Base-by-base conservation (phyloP, 164 flowering plant genomes). In the Piper longum region DNA sequence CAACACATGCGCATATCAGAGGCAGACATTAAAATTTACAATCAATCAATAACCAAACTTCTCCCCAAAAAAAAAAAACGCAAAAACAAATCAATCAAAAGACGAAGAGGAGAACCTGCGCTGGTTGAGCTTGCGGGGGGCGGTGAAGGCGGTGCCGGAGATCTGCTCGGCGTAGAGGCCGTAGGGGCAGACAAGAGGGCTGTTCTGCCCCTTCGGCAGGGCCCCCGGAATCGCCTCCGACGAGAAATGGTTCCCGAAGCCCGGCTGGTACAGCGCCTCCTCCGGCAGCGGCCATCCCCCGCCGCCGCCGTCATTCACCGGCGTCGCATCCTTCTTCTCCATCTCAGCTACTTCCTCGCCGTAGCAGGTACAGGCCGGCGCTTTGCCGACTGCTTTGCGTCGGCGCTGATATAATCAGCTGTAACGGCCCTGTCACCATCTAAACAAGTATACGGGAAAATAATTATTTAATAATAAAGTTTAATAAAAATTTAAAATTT, bases 151-250 rank as follows among this genome's bases (percentile, higher is more conserved):
- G 54, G 98, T 82, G 64, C 98, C 98, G 42, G 96, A 88, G 72
- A 89, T 81, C 75, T 92, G 98, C 79, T 92, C 98, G 26, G 97
- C 97, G 72, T 92, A 89, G 59, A 89, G 95, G 43, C 98, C 96
- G 68, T 66, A 85, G 2, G 97, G 97, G 57, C 96, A 92, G 42
- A 82, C 36, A 36, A 89, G 84, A 13, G 98, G 97, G 56, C 70
- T 89, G 79, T 88, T 92, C 80, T 92, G 98, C 0, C 75, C 87
- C 4, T 39, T 73, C 3, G 98, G 96, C 41, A 92, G 78, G 62
- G 95, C 87, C 66, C 91, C 96, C 57, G 80, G 74, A 59, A 89
- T 70, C 51, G 97, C 87, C 66, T 89, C 96, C 45, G 96, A 89
- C 43, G 88, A 84, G 77, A 92, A 81, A 68, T 72, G 72, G 80